These are phyloP conservation scores for Codiaeum variegatum DNA, from an alignment of 441 rosid genomes.

Conservation along the genomic window DNA sequence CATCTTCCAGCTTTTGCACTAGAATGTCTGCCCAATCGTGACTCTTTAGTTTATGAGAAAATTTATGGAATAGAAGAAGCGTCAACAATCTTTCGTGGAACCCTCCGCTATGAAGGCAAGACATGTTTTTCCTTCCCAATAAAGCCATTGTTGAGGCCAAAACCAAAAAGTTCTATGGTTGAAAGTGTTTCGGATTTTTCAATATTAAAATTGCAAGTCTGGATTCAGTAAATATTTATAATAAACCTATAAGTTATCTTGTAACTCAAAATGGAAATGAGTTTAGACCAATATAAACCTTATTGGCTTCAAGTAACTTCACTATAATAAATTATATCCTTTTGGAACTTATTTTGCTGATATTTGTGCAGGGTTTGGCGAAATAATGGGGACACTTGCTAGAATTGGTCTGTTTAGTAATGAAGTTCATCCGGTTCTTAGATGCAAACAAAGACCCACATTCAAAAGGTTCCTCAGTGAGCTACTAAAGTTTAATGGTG, in stretches of 20 bases:
- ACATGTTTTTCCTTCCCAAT: slow-evolving; percentile 6
- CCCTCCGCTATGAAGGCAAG: slow-evolving; percentile 89
- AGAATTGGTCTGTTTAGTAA: slow-evolving; percentile 59
- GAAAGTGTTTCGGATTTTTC: neutral
- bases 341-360: slow-evolving; percentile 7
- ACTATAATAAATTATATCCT: neutral
- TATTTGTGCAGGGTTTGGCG: slow-evolving; percentile 58
- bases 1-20: slow-evolving; percentile 93
- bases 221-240: neutral
- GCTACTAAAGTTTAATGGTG: slow-evolving; percentile 39
- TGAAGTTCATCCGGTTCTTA: slow-evolving; percentile 47
- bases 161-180: neutral
- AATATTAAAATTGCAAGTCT: neutral
- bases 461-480: slow-evolving; percentile 54
- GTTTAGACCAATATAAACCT: neutral
- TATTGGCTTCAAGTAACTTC: neutral
- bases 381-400: slow-evolving; percentile 66
- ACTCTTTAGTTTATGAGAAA: slow-evolving; percentile 74
- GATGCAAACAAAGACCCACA: slow-evolving; percentile 36
- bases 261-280: neutral
- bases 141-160: slow-evolving; percentile 1
- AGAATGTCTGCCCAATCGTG: slow-evolving; percentile 86
- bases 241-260: neutral
- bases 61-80: slow-evolving; percentile 82
- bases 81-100: slow-evolving; percentile 82